Evolutionary conservation across 306 rosid genomes (phyloP).

Genomic region (Acacia acuminata): DNA sequence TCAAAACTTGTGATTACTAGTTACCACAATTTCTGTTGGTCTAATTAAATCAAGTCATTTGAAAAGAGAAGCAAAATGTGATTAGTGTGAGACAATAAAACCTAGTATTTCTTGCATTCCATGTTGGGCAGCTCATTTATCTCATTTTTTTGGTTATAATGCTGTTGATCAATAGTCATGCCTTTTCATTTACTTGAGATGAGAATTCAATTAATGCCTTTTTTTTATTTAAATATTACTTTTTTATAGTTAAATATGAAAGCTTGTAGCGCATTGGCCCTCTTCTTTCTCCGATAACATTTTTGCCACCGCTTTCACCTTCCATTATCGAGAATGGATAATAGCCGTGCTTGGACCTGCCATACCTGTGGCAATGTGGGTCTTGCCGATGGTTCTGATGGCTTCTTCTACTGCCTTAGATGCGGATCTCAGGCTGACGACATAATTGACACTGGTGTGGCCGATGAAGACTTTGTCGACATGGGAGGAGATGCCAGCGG

Average conservation of each 20-base stretch:
- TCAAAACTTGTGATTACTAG: neutral
- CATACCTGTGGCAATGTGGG: constrained; percentile 53
- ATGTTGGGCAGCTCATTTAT: neutral
- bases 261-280: neutral
- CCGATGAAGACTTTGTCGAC: constrained; percentile 55
- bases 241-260: neutral
- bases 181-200: too few relatives aligned
- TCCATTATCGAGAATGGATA: constrained; percentile 34
- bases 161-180: neutral
- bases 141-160: neutral
- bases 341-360: constrained; percentile 44
- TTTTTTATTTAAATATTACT: too few relatives aligned
- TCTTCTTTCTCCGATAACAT: neutral
- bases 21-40: neutral
- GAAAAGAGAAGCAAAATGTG: neutral
- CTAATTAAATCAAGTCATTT: neutral
- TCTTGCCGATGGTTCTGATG: constrained; percentile 52
- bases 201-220: too few relatives aligned
- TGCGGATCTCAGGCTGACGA: constrained; percentile 63
- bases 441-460: constrained; percentile 60
- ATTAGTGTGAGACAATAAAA: constrained; percentile 22
- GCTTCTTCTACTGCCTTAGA: constrained; percentile 66
- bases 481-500: constrained; percentile 40
- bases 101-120: neutral
- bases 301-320: neutral